Conservation (phyloP, 805 yeast species). For the Candida cerambycidarum region DNA sequence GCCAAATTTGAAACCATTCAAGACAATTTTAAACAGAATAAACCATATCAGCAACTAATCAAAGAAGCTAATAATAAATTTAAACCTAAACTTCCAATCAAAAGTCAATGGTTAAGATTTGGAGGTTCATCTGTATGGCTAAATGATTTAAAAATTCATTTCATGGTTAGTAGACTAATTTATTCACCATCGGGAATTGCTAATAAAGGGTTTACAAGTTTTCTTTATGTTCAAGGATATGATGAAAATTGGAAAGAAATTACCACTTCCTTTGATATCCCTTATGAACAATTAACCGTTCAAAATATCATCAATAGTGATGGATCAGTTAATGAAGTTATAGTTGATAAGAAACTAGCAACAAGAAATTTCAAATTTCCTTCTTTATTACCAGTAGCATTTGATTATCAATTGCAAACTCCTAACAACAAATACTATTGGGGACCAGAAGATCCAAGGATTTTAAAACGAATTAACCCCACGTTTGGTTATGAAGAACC, state of each 20-base stretch:
- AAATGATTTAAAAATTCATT: constrained; percentile 31
- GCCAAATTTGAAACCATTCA: constrained; percentile 17
- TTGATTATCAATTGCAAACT: constrained; percentile 14
- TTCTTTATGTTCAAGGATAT: constrained; percentile 23
- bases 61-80: constrained; percentile 16
- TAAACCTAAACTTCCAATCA: constrained; percentile 21
- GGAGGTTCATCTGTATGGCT: constrained; percentile 35
- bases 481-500: constrained; percentile 31
- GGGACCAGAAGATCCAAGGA: constrained; percentile 52
- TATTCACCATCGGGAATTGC: constrained; percentile 24
- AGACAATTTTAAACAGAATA: constrained; percentile 11
- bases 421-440: constrained; percentile 15
- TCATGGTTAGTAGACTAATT: constrained; percentile 29
- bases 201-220: constrained; percentile 26
- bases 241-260: constrained; percentile 23
- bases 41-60: constrained; percentile 16
- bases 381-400: constrained; percentile 18
- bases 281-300: constrained; percentile 19
- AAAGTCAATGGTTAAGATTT: constrained; percentile 30
- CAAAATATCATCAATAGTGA: constrained; percentile 17
- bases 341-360: constrained; percentile 13
- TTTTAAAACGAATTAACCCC: constrained; percentile 31
- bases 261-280: constrained; percentile 19
- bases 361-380: constrained; percentile 19
- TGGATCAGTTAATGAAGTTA: constrained; percentile 15